phyloP scores from a whole-genome alignment of 73 alveolate species.

The Breviolum minutum region DNA sequence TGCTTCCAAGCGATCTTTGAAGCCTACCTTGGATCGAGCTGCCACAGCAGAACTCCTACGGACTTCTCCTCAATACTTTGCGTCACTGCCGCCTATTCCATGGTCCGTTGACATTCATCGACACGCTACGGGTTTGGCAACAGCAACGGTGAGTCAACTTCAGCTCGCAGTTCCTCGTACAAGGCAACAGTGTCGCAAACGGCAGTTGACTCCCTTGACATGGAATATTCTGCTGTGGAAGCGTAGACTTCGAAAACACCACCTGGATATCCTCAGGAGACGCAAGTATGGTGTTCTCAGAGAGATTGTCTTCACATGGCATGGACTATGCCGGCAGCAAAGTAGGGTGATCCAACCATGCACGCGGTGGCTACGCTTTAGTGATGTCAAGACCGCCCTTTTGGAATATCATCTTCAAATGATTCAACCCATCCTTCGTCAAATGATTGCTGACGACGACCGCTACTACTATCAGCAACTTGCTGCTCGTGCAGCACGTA shows the following conservation, averaged over 20 bases:
- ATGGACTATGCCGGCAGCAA: neutral
- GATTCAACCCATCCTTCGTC: too few relatives aligned
- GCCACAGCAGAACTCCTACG: neutral
- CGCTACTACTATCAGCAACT: neutral
- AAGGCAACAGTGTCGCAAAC: neutral
- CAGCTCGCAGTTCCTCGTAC: neutral
- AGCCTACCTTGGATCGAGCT: neutral
- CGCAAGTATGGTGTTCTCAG: neutral
- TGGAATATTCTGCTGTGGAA: neutral
- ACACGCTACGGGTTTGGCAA: neutral
- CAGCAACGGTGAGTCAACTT: neutral
- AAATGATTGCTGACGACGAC: neutral
- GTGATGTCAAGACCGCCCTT: neutral
- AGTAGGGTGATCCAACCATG: neutral
- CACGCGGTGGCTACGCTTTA: neutral
- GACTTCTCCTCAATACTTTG: neutral
- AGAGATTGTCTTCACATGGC: neutral
- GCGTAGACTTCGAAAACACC: neutral
- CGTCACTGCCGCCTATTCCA: neutral
- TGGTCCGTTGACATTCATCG: neutral
- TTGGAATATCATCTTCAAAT: too few relatives aligned
- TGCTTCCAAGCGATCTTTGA: neutral
- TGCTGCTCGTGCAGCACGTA: neutral
- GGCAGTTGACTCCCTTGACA: neutral
- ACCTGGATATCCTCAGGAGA: neutral